These are phyloP conservation scores for Termitomyces sp. DNA, from an alignment of 768 basidiomycete species.

Conservation along the genomic window DNA sequence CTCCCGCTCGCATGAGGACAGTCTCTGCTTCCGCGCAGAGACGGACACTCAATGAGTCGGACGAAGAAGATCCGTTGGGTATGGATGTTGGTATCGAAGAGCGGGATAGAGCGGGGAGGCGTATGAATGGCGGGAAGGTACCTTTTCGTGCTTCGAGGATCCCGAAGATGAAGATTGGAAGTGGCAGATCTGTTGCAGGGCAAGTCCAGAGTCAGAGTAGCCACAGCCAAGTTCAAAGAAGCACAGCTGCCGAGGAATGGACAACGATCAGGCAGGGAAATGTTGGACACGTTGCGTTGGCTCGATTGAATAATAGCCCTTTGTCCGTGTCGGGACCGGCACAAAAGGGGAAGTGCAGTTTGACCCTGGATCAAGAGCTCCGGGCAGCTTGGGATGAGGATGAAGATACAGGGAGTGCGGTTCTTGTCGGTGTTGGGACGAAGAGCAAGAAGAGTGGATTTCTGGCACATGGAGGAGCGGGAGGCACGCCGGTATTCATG, in stretches of 20 bases:
- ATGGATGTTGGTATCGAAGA: slow-evolving; percentile 21
- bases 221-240: neutral
- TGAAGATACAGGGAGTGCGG: slow-evolving; percentile 38
- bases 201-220: neutral
- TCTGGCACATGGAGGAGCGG: slow-evolving; percentile 69
- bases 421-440: slow-evolving; percentile 50
- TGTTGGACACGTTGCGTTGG: neutral
- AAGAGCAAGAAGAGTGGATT: slow-evolving; percentile 53
- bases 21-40: neutral
- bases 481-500: slow-evolving; percentile 66
- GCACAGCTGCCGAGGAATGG: neutral
- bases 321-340: slow-evolving; percentile 8
- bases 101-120: neutral
- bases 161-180: neutral
- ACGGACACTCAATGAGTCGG: slow-evolving; percentile 10
- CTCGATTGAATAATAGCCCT: neutral
- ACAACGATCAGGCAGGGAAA: neutral
- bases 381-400: slow-evolving; percentile 31
- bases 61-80: slow-evolving; percentile 26
- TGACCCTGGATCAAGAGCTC: slow-evolving; percentile 67
- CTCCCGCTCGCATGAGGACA: slow-evolving; percentile 43
- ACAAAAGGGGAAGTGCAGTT: slow-evolving; percentile 23
- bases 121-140: neutral
- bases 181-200: neutral
- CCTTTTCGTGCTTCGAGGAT: neutral